A percentile compares a stretch with the other conserved stretches of the same genome.
Conservation (phyloP, 805 yeast species). For the Lipomyces yamanashiensis region DNA sequence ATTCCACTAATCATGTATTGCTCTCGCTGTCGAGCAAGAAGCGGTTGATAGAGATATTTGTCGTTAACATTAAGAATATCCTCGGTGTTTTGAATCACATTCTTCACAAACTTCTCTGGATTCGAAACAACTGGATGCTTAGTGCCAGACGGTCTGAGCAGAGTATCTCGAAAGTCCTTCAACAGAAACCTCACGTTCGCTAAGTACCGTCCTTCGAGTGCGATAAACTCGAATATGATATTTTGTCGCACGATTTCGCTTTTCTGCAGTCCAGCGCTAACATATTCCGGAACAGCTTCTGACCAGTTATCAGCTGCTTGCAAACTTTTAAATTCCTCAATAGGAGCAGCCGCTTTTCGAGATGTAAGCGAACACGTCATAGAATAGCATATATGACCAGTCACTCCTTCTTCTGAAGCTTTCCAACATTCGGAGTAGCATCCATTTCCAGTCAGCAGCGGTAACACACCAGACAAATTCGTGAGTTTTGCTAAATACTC, state of each 20-base stretch:
- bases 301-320: slow-evolving; percentile 21
- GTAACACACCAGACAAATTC: slow-evolving; percentile 44
- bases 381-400: slow-evolving; percentile 41
- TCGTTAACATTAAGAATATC: slow-evolving; percentile 62
- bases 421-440: slow-evolving; percentile 41
- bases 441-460: slow-evolving; percentile 44
- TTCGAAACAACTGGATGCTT: slow-evolving; percentile 52
- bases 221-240: slow-evolving; percentile 72
- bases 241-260: slow-evolving; percentile 68
- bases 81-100: slow-evolving; percentile 61
- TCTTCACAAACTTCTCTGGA: slow-evolving; percentile 60
- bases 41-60: slow-evolving; percentile 58
- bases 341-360: slow-evolving; percentile 8
- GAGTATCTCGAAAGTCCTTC: slow-evolving; percentile 58
- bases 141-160: slow-evolving; percentile 38
- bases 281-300: slow-evolving; percentile 26
- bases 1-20: slow-evolving; percentile 70
- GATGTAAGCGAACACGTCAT: slow-evolving; percentile 39
- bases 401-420: background rate
- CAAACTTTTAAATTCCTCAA: background rate
- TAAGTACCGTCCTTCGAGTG: slow-evolving; percentile 71
- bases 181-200: slow-evolving; percentile 69
- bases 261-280: slow-evolving; percentile 27
- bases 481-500: slow-evolving; percentile 12
- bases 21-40: slow-evolving; percentile 58